Evolutionary conservation across 2,329 filamentous ascomycete species (phyloP).

Genomic region (Alternaria gaisen): DNA sequence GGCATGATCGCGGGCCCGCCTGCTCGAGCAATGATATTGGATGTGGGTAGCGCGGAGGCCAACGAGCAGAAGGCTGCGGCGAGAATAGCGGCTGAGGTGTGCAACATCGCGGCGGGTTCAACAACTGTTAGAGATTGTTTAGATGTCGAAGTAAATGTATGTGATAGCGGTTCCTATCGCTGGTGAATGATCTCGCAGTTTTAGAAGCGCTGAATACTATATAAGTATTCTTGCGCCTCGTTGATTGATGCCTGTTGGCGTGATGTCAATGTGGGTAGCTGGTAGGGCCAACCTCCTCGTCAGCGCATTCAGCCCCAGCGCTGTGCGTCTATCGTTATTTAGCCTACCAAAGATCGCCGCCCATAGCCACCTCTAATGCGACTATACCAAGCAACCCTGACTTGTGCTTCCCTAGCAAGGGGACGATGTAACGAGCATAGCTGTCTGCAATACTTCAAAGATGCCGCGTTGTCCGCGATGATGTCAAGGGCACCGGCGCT

Average conservation of each 20-base stretch:
- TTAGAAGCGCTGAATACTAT: background rate
- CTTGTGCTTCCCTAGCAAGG: constrained; percentile 4
- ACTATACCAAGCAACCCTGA: constrained; percentile 7
- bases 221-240: constrained; percentile 8
- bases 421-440: constrained; percentile 12
- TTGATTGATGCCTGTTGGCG: constrained; percentile 6
- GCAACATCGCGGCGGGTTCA: constrained; percentile 10
- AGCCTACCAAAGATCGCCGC: constrained; percentile 5
- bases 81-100: constrained; percentile 4
- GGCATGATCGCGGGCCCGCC: constrained; percentile 47
- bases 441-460: background rate
- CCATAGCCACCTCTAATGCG: constrained; percentile 9
- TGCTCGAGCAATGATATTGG: constrained; percentile 31
- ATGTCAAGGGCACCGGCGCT: constrained; percentile 13
- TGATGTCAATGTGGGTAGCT: constrained; percentile 11
- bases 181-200: background rate
- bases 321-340: constrained; percentile 14
- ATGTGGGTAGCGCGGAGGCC: constrained; percentile 13
- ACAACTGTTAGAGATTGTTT: background rate
- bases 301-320: constrained; percentile 25
- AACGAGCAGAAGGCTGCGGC: constrained; percentile 7
- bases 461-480: constrained; percentile 10
- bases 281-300: constrained; percentile 12
- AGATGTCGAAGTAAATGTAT: background rate
- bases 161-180: background rate